These are phyloP conservation scores for Citrullus mucosospermus DNA, from an alignment of 306 rosid species.

Conservation along the genomic window DNA sequence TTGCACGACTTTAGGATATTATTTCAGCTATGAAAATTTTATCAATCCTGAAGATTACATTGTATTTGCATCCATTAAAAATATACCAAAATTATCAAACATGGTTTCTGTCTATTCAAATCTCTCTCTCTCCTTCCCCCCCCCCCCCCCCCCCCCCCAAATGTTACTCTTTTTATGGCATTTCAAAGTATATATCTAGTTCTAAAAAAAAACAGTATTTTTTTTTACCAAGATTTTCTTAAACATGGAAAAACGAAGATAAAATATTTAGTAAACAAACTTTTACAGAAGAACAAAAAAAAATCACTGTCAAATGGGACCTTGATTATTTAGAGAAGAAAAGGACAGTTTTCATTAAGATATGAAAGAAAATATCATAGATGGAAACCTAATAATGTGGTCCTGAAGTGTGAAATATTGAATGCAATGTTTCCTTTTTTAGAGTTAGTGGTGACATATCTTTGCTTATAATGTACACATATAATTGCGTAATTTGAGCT, in stretches of 20 bases:
- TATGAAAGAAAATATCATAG: background rate
- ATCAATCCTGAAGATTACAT: background rate
- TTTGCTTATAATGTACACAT: background rate
- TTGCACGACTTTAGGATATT: background rate
- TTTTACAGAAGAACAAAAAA: too few relatives aligned
- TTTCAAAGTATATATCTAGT: background rate
- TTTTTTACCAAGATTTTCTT: background rate
- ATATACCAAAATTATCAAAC: background rate
- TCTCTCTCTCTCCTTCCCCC: background rate
- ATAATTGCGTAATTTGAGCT: background rate
- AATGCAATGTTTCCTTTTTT: background rate
- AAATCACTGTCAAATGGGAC: background rate
- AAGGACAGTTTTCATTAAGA: background rate
- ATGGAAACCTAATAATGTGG: background rate
- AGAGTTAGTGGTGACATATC: background rate
- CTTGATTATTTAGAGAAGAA: background rate
- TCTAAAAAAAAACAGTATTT: background rate
- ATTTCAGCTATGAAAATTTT: background rate
- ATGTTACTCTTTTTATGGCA: background rate
- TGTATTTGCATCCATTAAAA: background rate
- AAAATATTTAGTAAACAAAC: background rate
- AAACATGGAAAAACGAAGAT: background rate
- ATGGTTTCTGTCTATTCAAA: background rate
- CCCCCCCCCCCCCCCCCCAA: background rate
- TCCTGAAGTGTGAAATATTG: background rate